Evolutionary conservation across 805 yeast genomes (phyloP), one percentile per base, ranked within the genome.

Genomic region (Nakazawaea populi): DNA sequence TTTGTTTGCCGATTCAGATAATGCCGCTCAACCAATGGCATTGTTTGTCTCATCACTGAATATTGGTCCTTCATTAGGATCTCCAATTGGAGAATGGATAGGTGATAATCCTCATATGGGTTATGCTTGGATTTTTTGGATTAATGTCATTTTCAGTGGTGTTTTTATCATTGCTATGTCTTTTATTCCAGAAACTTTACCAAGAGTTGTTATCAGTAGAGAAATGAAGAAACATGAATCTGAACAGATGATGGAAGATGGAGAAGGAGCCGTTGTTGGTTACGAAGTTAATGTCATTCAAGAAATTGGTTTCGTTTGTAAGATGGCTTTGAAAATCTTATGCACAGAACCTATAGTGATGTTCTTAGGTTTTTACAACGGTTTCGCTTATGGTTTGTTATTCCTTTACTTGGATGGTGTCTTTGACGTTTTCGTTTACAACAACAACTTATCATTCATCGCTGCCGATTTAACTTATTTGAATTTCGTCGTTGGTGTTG

Each of bases 401-500:
- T 67, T 66, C 62, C 55, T 67, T 47, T 67, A 67, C 56, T 60
- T 60, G 44, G 71, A 66, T 52, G 71, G 71, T 61, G 64, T 67
- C 46, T 67, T 58, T 51, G 63, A 62, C 49, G 70, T 67, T 44
- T 67, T 67, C 46, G 71, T 62, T 44, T 51, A 30, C 51, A 66
- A 67, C 56, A 67, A 66, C 48, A 64, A 64, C 11, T 58, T 67
- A 14, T 58, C 66, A 6, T 52, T 50, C 40, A 65, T 67, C 58
- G 60, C 55, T 4, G 71, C 70, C 4, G 69, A 67, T 52, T 56
- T 60, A 48, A 64, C 70, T 1, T 67, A 62, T 48, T 57, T 67
- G 54, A 67, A 67, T 55, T 67, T 67, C 44, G 67, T 65, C 48
- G 70, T 65, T 49, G 69, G 67, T 60, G 69, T 62, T 44, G 41